phyloP scores from a whole-genome alignment of 129 eudicot genomes.

The Ambrosia artemisiifolia region DNA sequence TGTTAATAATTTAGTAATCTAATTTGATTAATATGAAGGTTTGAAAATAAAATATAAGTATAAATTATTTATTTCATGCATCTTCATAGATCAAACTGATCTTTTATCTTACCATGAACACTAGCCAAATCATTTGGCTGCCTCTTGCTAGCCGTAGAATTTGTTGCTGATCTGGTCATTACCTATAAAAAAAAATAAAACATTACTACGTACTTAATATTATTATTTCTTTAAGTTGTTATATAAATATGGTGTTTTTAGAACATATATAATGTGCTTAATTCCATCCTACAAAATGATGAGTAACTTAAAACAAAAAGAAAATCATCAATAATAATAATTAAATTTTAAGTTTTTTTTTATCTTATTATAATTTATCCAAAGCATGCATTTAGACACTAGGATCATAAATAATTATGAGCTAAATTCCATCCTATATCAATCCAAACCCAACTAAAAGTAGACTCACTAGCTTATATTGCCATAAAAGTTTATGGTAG shows the following conservation, averaged over 20 bases:
- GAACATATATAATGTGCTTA: no score
- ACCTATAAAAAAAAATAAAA: background rate
- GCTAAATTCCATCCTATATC: background rate
- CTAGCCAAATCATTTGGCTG: background rate
- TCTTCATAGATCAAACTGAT: no score
- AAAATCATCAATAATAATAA: background rate
- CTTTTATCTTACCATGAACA: no score
- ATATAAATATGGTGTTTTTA: no score
- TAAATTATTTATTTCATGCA: no score
- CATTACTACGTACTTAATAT: background rate
- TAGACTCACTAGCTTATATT: slow-evolving; percentile 9
- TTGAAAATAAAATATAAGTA: no score
- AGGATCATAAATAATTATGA: background rate
- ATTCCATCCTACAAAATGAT: background rate
- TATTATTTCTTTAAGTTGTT: background rate
- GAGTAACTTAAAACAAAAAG: background rate
- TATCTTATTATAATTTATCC: no score
- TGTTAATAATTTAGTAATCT: no score
- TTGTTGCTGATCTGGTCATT: background rate
- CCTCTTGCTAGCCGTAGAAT: background rate
- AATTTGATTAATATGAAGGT: no score
- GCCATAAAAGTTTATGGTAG: slow-evolving; percentile 20
- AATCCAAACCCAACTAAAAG: background rate
- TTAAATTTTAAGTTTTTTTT: no score
- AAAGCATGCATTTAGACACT: no score